A percentile compares a stretch with the other conserved stretches of the same genome.
Evolutionary conservation across 805 yeast genomes (phyloP).

Genomic region (Kluyveromyces starmeri): DNA sequence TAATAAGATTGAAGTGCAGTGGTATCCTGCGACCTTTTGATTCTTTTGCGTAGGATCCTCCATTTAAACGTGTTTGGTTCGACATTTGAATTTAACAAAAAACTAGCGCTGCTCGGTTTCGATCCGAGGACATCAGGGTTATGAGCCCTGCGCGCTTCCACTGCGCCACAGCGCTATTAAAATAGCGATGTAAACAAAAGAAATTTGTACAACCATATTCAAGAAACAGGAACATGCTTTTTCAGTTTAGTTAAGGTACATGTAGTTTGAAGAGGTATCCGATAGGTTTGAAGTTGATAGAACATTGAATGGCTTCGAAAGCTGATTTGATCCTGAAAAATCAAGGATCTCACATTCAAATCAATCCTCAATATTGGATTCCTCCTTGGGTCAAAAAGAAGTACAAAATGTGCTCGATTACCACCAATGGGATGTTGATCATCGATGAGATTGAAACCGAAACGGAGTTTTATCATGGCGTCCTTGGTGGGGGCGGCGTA

Average conservation of each 20-base stretch:
- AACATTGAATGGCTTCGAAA: no score
- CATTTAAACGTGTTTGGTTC: not conserved
- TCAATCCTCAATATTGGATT: no score
- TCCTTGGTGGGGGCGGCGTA: conserved; percentile 89
- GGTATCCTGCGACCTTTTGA: not conserved
- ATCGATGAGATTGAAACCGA: conserved; percentile 66
- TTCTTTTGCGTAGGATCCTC: not conserved
- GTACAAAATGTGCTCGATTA: conserved; percentile 32
- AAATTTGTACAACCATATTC: no score
- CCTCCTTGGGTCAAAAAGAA: no score
- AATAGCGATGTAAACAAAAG: not conserved
- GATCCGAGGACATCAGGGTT: conserved; percentile 98
- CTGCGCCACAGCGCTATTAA: conserved; percentile 85
- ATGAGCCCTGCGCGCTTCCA: conserved; percentile 99
- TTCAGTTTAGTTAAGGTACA: no score
- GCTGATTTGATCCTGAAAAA: no score
- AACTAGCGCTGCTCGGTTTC: conserved; percentile 88
- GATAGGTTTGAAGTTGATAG: no score
- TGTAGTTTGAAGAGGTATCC: no score
- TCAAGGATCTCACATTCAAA: no score
- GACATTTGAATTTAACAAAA: conserved; percentile 9
- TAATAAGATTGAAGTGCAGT: not conserved
- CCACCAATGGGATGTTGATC: conserved; percentile 82
- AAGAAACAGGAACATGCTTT: no score
- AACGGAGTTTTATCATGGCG: conserved; percentile 33